Base-by-base conservation (phyloP, 768 basidiomycete genomes). In the Psilocybe cyanescens region DNA sequence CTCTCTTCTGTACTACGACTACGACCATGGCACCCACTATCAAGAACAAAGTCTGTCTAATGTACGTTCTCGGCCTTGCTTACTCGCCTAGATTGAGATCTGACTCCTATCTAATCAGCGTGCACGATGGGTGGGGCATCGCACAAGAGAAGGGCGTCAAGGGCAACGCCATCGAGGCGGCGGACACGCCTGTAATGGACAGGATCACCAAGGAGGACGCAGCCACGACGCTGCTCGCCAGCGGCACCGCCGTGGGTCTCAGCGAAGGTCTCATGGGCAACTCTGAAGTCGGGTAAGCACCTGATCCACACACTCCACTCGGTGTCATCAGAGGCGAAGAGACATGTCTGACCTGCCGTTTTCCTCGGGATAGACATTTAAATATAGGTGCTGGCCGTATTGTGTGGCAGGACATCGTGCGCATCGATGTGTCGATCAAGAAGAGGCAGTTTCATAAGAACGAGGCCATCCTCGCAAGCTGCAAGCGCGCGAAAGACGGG, bases 391-490 rank as follows among this genome's bases (percentile, higher is more conserved):
- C 96, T 56, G 96, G 95, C 0, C 88, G 95, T 19, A 84, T 97
- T 53, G 95, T 97, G 30, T 97, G 96, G 96, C 96, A 98, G 74
- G 96, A 98, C 69, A 98, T 98, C 67, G 96, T 97, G 68, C 86
- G 89, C 64, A 97, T 97, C 70, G 95, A 98, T 68, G 90, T 95
- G 50, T 82, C 89, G 17, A 97, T 98, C 76, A 89, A 94, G 77
- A 97, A 95, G 73, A 78, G 83, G 59, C 86, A 91, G 67, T 97
- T 97, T 77, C 88, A 95, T 76, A 87, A 92, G 74, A 88, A 88
- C 67, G 77, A 82, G 58, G 79, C 74, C 16, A 94, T 97, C 66
- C 77, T 96, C 16, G 85, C 84, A 46, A 85, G 86, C 66, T 87
- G 87, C 72, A 81, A 93, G 68, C 85, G 78, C 55, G 95, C 95